Conservation (phyloP, 768 basidiomycete genomes). For the Russula compacta region DNA sequence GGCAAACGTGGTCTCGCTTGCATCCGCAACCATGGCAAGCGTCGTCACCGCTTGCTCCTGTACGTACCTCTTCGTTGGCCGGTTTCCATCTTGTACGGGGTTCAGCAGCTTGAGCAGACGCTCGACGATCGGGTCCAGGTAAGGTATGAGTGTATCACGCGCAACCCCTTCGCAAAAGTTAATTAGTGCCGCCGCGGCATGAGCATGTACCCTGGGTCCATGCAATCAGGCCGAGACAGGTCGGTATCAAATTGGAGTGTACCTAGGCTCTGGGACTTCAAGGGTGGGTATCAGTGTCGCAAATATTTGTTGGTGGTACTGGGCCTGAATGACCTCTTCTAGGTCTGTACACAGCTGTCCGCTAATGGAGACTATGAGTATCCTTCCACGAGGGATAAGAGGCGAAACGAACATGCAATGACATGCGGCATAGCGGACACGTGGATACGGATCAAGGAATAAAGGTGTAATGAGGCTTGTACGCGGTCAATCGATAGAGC, state of each 20-base stretch:
- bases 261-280: constrained; percentile 69
- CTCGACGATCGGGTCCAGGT: constrained; percentile 73
- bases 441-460: constrained; percentile 72
- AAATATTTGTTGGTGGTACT: constrained; percentile 61
- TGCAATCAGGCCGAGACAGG: background rate
- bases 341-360: constrained; percentile 87
- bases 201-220: constrained; percentile 61
- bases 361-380: constrained; percentile 31
- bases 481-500: background rate
- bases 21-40: constrained; percentile 83
- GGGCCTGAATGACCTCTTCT: constrained; percentile 71
- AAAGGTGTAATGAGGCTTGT: constrained; percentile 63
- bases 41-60: constrained; percentile 87
- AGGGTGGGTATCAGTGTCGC: constrained; percentile 61
- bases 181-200: constrained; percentile 80
- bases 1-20: constrained; percentile 67
- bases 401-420: constrained; percentile 60
- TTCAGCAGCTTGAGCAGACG: constrained; percentile 59
- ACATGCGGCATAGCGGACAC: constrained; percentile 67
- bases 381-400: background rate
- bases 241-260: constrained; percentile 15
- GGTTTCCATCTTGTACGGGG: constrained; percentile 33
- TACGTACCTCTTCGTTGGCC: constrained; percentile 51
- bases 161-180: constrained; percentile 88
- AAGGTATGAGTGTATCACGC: constrained; percentile 60